These are phyloP conservation scores for Gillenia trifoliata DNA, from an alignment of 306 rosid species.

Conservation along the genomic window DNA sequence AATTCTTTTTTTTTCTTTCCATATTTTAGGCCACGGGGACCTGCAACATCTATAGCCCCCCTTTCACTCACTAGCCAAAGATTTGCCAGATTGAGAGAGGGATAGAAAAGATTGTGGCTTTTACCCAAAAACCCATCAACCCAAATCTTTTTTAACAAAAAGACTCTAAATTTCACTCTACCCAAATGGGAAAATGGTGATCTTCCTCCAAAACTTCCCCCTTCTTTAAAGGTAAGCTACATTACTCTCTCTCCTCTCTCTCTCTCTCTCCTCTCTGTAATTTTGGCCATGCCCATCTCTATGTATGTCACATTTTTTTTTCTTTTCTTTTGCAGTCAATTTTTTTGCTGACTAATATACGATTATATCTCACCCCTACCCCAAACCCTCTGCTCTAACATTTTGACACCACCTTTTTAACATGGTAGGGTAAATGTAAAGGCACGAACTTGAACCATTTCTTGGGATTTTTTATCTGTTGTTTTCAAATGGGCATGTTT, in stretches of 20 bases:
- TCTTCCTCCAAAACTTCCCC: constrained; percentile 25
- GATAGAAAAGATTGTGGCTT: background rate
- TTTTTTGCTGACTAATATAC: constrained; percentile 42
- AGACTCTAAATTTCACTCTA: background rate
- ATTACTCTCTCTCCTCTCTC: constrained; percentile 27
- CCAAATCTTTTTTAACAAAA: background rate
- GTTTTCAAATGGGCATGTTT: constrained; percentile 14
- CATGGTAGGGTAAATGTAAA: background rate
- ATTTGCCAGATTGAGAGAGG: constrained; percentile 27
- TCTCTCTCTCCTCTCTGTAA: constrained; percentile 23
- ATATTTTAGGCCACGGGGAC: constrained; percentile 56
- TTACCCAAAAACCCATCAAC: constrained; percentile 4
- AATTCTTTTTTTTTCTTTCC: background rate
- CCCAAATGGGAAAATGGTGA: constrained; percentile 11
- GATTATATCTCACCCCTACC: constrained; percentile 20
- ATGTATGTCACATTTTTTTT: constrained; percentile 50
- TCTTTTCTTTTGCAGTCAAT: constrained; percentile 28
- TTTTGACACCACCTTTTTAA: background rate
- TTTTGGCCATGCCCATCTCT: constrained; percentile 26
- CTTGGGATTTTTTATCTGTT: background rate
- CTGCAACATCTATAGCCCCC: constrained; percentile 10
- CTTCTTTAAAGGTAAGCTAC: constrained; percentile 25
- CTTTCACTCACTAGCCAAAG: constrained; percentile 20
- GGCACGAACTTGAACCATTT: constrained; percentile 29
- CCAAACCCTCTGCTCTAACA: constrained; percentile 7